Conservation (phyloP, 1,139 yeast genomes). For the Sugiyamaella japonica region DNA sequence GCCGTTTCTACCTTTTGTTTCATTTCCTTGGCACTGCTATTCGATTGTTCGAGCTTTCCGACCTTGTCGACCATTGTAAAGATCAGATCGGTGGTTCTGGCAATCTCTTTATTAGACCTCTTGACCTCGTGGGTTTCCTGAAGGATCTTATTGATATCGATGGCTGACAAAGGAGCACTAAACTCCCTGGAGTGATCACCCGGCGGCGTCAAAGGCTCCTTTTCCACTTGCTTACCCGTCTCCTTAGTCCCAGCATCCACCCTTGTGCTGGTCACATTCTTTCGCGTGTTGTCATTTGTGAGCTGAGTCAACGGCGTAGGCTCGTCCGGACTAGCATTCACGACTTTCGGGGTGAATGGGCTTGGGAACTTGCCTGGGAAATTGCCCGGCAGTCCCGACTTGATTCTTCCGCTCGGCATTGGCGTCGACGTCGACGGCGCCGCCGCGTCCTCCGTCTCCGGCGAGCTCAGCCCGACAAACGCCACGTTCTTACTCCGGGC, state of each 20-base stretch:
- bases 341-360: conserved; percentile 29
- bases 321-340: conserved; percentile 3
- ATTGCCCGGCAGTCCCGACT: conserved; percentile 30
- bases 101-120: conserved; percentile 8
- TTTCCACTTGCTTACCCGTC: not conserved
- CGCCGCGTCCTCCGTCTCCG: not conserved
- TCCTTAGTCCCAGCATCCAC: not conserved
- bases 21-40: conserved; percentile 17
- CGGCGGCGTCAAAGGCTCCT: conserved; percentile 3
- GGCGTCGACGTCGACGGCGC: not conserved
- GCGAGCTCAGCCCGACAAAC: conserved; percentile 23
- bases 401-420: conserved; percentile 19
- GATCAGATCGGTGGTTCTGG: conserved; percentile 15
- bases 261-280: conserved; percentile 9
- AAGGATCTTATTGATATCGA: conserved; percentile 18
- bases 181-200: not conserved
- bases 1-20: conserved; percentile 24
- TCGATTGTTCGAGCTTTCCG: not conserved
- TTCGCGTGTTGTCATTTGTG: conserved; percentile 12
- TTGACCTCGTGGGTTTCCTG: conserved; percentile 9
- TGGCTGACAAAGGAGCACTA: conserved; percentile 17
- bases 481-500: conserved; percentile 30
- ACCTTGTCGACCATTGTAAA: conserved; percentile 13
- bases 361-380: conserved; percentile 35
- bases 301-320: conserved; percentile 19